Percentiles rank a stretch among this genome's conserved stretches.
These are phyloP conservation scores for Trametes villosa DNA, from an alignment of 768 basidiomycete genomes.

Conservation along the genomic window DNA sequence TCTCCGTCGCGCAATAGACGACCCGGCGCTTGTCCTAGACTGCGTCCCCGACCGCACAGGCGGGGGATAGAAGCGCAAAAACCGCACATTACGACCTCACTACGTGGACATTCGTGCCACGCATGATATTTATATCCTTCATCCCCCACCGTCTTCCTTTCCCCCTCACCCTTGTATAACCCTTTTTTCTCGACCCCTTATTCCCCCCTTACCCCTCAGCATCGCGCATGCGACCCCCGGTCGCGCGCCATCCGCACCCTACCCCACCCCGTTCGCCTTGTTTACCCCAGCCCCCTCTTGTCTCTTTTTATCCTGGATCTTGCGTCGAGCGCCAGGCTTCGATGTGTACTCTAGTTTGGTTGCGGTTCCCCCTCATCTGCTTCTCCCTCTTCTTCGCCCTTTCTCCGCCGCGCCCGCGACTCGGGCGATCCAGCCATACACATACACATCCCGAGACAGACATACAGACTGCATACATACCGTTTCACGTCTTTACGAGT, in stretches of 20 bases:
- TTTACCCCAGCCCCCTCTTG: neutral
- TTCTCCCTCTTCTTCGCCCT: neutral
- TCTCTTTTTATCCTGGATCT: neutral
- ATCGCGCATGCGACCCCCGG: neutral
- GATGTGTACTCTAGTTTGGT: slow-evolving; percentile 14
- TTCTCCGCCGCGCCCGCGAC: no score
- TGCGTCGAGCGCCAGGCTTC: slow-evolving; percentile 19
- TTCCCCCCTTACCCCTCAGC: neutral
- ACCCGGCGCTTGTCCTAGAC: neutral
- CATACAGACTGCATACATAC: no score
- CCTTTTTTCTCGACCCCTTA: no score
- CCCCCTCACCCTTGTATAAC: neutral
- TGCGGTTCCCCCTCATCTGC: neutral
- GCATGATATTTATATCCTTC: slow-evolving; percentile 15
- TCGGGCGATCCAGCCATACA: no score
- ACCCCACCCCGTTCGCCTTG: neutral
- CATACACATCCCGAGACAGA: no score
- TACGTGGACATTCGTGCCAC: slow-evolving; percentile 20
- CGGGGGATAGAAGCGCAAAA: slow-evolving; percentile 4
- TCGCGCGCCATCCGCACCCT: neutral
- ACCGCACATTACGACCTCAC: slow-evolving; percentile 14
- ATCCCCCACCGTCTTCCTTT: neutral
- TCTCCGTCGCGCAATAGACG: slow-evolving; percentile 16
- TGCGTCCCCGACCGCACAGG: neutral
- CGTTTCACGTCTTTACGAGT: no score